phyloP scores from a whole-genome alignment of 768 basidiomycete genomes.

The Suillus fuscotomentosus region DNA sequence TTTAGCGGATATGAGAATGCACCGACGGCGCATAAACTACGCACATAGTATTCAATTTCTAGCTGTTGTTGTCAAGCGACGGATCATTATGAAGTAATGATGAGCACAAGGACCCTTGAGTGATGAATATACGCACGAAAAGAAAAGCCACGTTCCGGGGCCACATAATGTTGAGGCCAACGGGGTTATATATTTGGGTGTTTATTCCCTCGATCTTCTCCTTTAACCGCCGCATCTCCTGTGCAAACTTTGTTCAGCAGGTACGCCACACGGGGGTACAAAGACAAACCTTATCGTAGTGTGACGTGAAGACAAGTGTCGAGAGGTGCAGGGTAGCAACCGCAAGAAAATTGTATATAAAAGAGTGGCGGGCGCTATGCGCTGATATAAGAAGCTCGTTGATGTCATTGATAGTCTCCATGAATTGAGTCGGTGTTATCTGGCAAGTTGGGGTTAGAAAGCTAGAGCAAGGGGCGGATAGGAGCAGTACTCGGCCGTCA shows the following conservation, averaged over 20 bases:
- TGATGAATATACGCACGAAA: constrained; percentile 65
- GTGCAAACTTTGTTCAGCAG: constrained; percentile 10
- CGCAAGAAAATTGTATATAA: constrained; percentile 77
- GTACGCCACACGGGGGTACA: background rate
- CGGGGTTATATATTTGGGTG: constrained; percentile 73
- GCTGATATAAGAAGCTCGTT: constrained; percentile 88
- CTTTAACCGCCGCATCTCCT: constrained; percentile 80
- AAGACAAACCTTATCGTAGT: constrained; percentile 72
- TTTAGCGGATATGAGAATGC: background rate
- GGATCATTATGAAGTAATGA: background rate
- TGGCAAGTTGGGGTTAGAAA: constrained; percentile 27
- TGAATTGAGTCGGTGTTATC: constrained; percentile 90
- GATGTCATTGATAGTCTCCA: constrained; percentile 86
- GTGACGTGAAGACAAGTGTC: constrained; percentile 61
- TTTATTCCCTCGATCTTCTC: constrained; percentile 68
- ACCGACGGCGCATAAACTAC: constrained; percentile 28
- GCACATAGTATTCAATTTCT: constrained; percentile 93
- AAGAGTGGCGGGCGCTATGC: constrained; percentile 69
- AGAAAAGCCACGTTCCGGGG: constrained; percentile 85
- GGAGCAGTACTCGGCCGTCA: constrained; percentile 76
- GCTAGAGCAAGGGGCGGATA: background rate
- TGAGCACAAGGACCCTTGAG: background rate
- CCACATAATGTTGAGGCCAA: constrained; percentile 84
- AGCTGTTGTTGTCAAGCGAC: constrained; percentile 47
- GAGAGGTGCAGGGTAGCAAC: constrained; percentile 82